phyloP scores from a whole-genome alignment of 164 flowering plant genomes.

The Buxus sempervirens region DNA sequence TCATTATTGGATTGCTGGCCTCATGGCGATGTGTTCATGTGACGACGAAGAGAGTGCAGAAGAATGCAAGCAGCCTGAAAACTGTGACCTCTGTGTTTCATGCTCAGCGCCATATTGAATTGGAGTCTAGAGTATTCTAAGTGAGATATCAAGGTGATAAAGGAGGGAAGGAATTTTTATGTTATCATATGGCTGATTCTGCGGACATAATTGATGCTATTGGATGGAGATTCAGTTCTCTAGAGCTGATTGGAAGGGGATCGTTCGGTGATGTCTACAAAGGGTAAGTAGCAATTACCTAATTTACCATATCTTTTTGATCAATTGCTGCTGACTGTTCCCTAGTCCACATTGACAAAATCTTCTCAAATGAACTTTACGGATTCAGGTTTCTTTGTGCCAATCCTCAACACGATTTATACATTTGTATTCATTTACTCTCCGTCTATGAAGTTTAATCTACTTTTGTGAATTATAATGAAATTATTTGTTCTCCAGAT shows the following conservation, averaged over 20 bases:
- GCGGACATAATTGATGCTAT: slow-evolving; percentile 60
- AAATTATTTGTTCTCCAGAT: not conserved
- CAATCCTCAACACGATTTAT: not conserved
- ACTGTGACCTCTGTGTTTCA: not conserved
- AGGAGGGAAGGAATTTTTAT: slow-evolving; percentile 7
- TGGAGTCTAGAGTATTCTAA: not conserved
- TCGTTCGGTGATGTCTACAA: slow-evolving; percentile 97
- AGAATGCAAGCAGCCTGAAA: slow-evolving; percentile 17
- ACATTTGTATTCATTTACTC: not conserved
- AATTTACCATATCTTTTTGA: not conserved
- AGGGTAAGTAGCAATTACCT: slow-evolving; percentile 48
- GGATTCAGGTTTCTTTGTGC: no score
- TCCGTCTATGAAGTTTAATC: not conserved
- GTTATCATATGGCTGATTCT: slow-evolving; percentile 71
- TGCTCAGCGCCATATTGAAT: not conserved
- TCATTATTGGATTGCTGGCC: slow-evolving; percentile 1
- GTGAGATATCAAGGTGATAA: not conserved
- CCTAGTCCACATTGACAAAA: not conserved
- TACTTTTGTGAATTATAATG: not conserved
- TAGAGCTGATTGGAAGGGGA: slow-evolving; percentile 94
- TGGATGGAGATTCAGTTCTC: slow-evolving; percentile 65
- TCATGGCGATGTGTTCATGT: slow-evolving; percentile 10
- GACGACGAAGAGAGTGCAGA: slow-evolving; percentile 18
- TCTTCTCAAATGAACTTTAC: not conserved
- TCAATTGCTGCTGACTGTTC: not conserved